Conservation (phyloP, 2,329 filamentous ascomycete genomes). For the Alternaria angustiovoidea region DNA sequence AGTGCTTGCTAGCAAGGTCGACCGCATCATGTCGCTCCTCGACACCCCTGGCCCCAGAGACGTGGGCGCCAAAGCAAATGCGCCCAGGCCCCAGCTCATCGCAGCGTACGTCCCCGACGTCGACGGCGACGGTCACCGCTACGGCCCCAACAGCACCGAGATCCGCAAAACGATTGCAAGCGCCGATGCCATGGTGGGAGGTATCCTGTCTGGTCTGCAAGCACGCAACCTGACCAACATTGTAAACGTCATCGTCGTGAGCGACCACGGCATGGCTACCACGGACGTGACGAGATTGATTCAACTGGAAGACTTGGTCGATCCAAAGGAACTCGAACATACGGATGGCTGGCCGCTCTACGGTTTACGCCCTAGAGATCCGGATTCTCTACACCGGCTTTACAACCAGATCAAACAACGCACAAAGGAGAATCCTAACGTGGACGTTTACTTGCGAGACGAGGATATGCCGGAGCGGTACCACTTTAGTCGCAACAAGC, state of each 20-base stretch:
- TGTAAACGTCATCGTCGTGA: conserved; percentile 95
- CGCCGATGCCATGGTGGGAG: conserved; percentile 84
- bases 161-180: conserved; percentile 77
- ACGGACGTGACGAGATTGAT: conserved; percentile 82
- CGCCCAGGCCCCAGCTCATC: conserved; percentile 83
- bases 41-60: conserved; percentile 80
- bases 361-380: conserved; percentile 81
- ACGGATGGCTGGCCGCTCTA: conserved; percentile 94
- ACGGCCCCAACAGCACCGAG: conserved; percentile 94
- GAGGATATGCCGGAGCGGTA: conserved; percentile 90
- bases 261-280: conserved; percentile 97
- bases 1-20: conserved; percentile 75
- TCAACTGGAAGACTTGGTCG: conserved; percentile 88
- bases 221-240: conserved; percentile 84
- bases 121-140: conserved; percentile 84
- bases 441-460: conserved; percentile 88
- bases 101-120: conserved; percentile 95
- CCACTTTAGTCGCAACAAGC: conserved; percentile 85
- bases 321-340: conserved; percentile 78
- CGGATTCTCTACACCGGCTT: conserved; percentile 70
- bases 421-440: conserved; percentile 68
- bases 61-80: conserved; percentile 56
- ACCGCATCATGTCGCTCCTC: conserved; percentile 80
- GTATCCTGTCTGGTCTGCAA: conserved; percentile 78
- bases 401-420: conserved; percentile 67